phyloP scores from a whole-genome alignment of 1,284 basidiomycete genomes.

The Ganoderma resinaceum region DNA sequence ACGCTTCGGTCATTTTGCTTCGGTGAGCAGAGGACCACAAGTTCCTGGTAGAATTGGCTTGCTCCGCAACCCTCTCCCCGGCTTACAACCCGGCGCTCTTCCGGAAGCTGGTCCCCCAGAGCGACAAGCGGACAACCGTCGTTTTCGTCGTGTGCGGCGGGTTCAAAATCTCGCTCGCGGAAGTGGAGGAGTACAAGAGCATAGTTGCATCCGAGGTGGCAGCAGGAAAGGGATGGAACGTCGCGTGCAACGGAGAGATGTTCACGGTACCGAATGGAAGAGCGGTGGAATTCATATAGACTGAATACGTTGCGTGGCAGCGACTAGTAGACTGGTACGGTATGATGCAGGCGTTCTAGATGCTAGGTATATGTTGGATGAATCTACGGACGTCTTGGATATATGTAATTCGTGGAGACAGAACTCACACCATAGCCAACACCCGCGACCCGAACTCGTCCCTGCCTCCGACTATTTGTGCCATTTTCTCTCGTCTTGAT shows the following conservation, averaged over 20 bases:
- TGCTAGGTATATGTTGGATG: background rate
- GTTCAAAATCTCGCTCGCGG: constrained; percentile 66
- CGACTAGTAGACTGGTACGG: background rate
- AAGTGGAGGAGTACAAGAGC: constrained; percentile 54
- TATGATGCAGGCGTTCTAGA: background rate
- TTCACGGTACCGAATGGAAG: background rate
- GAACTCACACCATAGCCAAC: background rate
- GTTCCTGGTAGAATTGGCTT: constrained; percentile 74
- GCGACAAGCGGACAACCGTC: constrained; percentile 43
- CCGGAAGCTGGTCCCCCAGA: constrained; percentile 51
- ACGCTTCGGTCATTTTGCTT: background rate
- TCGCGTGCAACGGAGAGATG: constrained; percentile 46
- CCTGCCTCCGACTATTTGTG: no score
- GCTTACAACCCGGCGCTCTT: constrained; percentile 69
- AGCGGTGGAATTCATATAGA: background rate
- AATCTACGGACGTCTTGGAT: background rate
- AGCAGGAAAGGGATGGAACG: constrained; percentile 42
- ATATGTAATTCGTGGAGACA: no score
- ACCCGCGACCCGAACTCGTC: no score
- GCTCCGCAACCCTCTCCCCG: constrained; percentile 69
- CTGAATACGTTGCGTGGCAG: background rate
- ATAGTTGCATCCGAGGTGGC: constrained; percentile 45
- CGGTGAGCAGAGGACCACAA: constrained; percentile 72
- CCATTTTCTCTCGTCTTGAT: no score
- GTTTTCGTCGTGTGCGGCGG: constrained; percentile 79